phyloP scores from a whole-genome alignment of 768 basidiomycete genomes.

The Leccinellum rugosiceps region DNA sequence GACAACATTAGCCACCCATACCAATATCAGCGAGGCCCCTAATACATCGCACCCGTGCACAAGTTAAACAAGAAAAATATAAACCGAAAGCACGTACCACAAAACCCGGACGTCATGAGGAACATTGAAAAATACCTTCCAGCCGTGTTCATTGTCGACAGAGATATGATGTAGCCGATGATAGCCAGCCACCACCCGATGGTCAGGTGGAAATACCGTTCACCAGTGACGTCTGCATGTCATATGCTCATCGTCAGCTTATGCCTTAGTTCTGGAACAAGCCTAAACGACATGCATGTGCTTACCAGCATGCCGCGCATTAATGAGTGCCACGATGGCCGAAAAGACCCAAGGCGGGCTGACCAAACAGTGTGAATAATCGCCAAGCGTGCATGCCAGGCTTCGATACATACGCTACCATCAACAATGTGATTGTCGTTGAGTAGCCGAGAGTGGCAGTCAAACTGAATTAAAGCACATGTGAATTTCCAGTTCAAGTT shows the following conservation, averaged over 20 bases:
- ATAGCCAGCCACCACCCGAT: neutral
- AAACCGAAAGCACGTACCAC: neutral
- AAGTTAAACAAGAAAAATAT: neutral
- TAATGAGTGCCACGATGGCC: neutral
- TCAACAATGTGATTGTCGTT: constrained; percentile 54
- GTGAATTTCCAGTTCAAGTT: neutral
- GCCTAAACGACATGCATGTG: neutral
- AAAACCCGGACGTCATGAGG: neutral
- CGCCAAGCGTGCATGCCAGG: neutral
- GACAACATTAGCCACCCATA: neutral
- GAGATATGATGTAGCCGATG: neutral
- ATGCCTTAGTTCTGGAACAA: neutral
- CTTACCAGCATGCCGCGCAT: neutral
- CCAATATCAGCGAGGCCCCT: neutral
- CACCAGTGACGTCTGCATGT: neutral
- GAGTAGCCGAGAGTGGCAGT: constrained; percentile 31
- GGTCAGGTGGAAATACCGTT: neutral
- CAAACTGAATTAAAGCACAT: constrained; percentile 38
- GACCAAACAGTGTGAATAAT: neutral
- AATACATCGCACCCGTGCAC: neutral
- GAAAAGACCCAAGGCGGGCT: neutral
- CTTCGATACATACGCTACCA: constrained; percentile 49
- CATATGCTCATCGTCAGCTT: neutral
- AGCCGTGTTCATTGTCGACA: neutral
- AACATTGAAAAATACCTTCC: neutral